Percentiles rank a stretch among this genome's conserved stretches.
Conservation (phyloP, 331 rosid species). For the Saraca asoca region DNA sequence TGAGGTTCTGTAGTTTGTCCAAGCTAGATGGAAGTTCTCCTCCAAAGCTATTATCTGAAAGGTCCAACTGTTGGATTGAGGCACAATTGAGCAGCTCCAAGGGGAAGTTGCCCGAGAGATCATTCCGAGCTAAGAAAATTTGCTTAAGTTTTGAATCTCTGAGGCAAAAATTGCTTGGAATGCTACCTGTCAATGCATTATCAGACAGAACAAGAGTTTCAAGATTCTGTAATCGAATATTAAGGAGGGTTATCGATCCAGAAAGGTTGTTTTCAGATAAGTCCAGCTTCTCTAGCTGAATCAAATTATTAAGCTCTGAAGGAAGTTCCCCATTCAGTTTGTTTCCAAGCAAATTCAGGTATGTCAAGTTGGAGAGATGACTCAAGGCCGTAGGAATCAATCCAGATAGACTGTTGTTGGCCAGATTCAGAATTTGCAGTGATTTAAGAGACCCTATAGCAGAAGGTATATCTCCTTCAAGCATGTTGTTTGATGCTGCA, state of each 20-base stretch:
- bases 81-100: constrained; percentile 62
- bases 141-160: constrained; percentile 56
- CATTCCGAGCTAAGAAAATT: constrained; percentile 71
- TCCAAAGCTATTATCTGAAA: constrained; percentile 70
- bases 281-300: constrained; percentile 69
- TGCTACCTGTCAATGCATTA: constrained; percentile 69
- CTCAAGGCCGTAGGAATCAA: constrained; percentile 64
- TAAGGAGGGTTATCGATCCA: constrained; percentile 62
- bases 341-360: constrained; percentile 83
- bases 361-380: constrained; percentile 59
- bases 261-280: constrained; percentile 76
- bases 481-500: constrained; percentile 77
- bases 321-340: constrained; percentile 73
- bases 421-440: constrained; percentile 67
- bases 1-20: constrained; percentile 60
- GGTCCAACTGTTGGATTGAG: constrained; percentile 82
- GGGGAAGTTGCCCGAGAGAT: constrained; percentile 73
- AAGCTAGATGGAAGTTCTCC: constrained; percentile 72
- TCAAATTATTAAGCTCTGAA: constrained; percentile 58
- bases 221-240: constrained; percentile 49
- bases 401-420: constrained; percentile 83
- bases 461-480: constrained; percentile 67
- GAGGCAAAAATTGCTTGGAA: constrained; percentile 72
- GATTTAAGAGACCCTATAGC: constrained; percentile 61
- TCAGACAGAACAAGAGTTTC: constrained; percentile 67